Evolutionary conservation across 192 early-diverging fungal species (phyloP).

Genomic region (Umbelopsis vinacea): DNA sequence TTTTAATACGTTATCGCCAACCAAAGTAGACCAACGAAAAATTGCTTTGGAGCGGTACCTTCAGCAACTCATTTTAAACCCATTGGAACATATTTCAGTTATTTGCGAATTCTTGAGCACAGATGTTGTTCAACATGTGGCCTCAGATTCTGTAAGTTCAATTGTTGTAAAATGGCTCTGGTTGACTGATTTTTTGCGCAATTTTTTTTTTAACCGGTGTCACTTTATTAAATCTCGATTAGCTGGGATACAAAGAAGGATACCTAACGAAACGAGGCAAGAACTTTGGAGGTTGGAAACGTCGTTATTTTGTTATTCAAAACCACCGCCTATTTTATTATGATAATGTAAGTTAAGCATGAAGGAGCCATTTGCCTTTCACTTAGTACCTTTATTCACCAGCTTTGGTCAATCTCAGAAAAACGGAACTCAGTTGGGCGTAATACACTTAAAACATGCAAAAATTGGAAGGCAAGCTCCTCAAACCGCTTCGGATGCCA

Average conservation of each 20-base stretch:
- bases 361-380: conserved; percentile 13
- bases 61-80: conserved; percentile 66
- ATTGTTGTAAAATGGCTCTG: too few species aligned
- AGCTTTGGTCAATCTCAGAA: conserved; percentile 45
- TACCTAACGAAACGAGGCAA: conserved; percentile 91
- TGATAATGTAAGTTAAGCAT: conserved; percentile 61
- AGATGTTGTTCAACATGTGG: conserved; percentile 59
- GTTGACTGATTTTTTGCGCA: too few species aligned
- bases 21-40: conserved; percentile 84
- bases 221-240: conserved; percentile 13
- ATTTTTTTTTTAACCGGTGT: too few species aligned
- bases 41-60: conserved; percentile 83
- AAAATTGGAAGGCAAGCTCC: conserved; percentile 63
- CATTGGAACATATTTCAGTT: conserved; percentile 56
- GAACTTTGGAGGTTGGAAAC: conserved; percentile 96
- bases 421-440: conserved; percentile 69
- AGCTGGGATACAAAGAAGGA: conserved; percentile 77
- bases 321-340: conserved; percentile 77
- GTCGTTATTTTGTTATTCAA: conserved; percentile 80
- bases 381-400: conserved; percentile 11
- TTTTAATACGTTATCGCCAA: conserved; percentile 74
- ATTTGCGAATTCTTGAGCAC: conserved; percentile 79
- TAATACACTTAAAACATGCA: conserved; percentile 73
- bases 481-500: conserved; percentile 15
- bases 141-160: conserved; percentile 10